Base-by-base conservation (phyloP, 2,329 filamentous ascomycete genomes). In the Arthrobotrys pseudoclavata region DNA sequence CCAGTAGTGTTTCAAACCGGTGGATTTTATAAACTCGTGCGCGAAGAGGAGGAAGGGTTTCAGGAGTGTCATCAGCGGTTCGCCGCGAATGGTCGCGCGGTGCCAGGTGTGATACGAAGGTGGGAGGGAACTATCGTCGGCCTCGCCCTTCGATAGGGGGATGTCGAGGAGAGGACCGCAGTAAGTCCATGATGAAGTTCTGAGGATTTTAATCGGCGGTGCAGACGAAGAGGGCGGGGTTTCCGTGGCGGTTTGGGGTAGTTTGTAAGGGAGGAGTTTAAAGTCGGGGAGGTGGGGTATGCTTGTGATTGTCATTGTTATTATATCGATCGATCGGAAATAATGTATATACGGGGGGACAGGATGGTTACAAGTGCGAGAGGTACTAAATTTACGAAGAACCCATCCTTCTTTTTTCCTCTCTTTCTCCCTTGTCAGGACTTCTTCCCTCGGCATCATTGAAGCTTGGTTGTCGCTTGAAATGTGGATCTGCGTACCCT, bases 1-100 rank as follows among this genome's bases (percentile, higher is more conserved):
- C 83, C 86, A 86, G 79, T 86, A 87, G 80, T 86, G 81, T 2
- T 82, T 79, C 4, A 86, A 79, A 3, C 82, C 83, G 34, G 83
- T 83, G 3, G 72, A 53, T 2, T 66, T n/a, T 40, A 87, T 80
- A 69, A 86, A 82, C 1, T 78, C 64, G 48, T 85, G 84, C 37
- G 84, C 82, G 78, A 84, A 86, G 6, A 69, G 64, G 2, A 87
- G 81, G 61, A 87, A 85, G 0, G 85, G 84, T 24, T 84, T 79
- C 2, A 87, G 79, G 0, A 81, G 81, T 0, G 81, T 78, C 0
- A 83, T 79, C 0, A 86, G 57, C 10, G 45, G 62, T n/a, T 84
- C 81, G 0, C 81, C 80, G 0, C 83, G 31, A 3, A 86, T 80
- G 0, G 84, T 83, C 5, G 82, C 75, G 4, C 48, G 75, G 55